phyloP scores from a whole-genome alignment of 2,329 filamentous ascomycete species.

The Lasiodiplodia gonubiensis region DNA sequence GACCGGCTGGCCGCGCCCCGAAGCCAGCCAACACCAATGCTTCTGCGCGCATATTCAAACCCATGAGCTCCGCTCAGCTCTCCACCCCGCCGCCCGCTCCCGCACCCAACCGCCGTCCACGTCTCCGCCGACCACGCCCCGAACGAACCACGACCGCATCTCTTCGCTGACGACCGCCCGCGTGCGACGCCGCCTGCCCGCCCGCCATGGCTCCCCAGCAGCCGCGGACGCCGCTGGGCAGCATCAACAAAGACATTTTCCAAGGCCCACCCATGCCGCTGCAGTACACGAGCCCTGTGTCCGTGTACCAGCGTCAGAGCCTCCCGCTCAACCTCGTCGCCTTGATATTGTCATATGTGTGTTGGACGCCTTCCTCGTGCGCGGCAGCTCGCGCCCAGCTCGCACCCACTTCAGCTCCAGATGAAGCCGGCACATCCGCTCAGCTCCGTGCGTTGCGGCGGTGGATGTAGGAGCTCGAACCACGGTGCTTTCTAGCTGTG shows the following conservation, averaged over 20 bases:
- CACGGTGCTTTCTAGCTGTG: neutral
- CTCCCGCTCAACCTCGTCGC: slow-evolving; percentile 65
- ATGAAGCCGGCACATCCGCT: neutral
- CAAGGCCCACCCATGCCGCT: slow-evolving; percentile 24
- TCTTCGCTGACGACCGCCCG: slow-evolving; percentile 12
- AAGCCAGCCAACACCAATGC: slow-evolving; percentile 24
- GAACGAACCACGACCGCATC: neutral
- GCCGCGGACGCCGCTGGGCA: slow-evolving; percentile 18
- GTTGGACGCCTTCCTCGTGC: slow-evolving; percentile 32
- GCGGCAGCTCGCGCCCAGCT: neutral
- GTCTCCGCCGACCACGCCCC: slow-evolving; percentile 3
- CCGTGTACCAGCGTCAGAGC: slow-evolving; percentile 39
- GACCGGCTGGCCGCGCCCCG: slow-evolving; percentile 9
- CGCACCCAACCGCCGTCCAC: slow-evolving; percentile 7
- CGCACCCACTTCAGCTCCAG: neutral
- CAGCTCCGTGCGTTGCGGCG: slow-evolving; percentile 4
- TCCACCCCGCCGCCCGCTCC: neutral
- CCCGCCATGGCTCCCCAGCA: slow-evolving; percentile 16
- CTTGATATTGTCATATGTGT: slow-evolving; percentile 61
- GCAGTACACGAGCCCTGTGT: slow-evolving; percentile 25
- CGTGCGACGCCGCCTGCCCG: neutral
- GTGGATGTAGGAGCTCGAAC: neutral
- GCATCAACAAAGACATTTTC: slow-evolving; percentile 17
- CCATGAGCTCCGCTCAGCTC: slow-evolving; percentile 4
- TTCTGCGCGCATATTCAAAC: neutral